Conservation (phyloP, 345 rosid species). For the Gynandropsis gynandra region DNA sequence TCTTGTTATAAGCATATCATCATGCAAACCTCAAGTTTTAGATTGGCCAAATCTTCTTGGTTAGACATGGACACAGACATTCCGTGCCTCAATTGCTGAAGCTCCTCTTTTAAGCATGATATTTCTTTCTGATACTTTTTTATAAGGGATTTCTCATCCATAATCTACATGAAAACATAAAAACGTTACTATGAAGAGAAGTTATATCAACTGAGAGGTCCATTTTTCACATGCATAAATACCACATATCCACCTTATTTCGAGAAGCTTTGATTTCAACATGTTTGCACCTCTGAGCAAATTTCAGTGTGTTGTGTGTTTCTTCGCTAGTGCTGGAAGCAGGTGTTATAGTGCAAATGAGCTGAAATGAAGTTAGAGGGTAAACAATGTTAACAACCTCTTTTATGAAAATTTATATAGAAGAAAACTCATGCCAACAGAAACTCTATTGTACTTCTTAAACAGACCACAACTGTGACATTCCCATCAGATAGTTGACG, state of each 20-base stretch:
- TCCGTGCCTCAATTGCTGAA: conserved; percentile 63
- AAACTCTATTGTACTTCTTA: conserved; percentile 11
- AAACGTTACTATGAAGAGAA: conserved; percentile 16
- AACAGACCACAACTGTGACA: conserved; percentile 11
- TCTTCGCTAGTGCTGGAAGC: conserved; percentile 97
- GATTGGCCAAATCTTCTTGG: conserved; percentile 76
- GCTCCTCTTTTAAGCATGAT: conserved; percentile 80
- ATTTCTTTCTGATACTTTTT: conserved; percentile 98
- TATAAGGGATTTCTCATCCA: conserved; percentile 95
- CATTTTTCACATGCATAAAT: conserved; percentile 2
- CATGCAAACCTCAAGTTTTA: conserved; percentile 64
- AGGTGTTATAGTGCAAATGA: conserved; percentile 97
- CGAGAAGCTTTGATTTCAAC: conserved; percentile 97
- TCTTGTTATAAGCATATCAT: conserved; percentile 10
- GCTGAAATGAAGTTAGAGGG: conserved; percentile 40
- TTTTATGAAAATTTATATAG: conserved; percentile 6
- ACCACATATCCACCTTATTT: conserved; percentile 60
- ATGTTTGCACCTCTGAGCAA: conserved; percentile 95
- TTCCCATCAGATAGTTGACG: conserved; percentile 4
- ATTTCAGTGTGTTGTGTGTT: conserved; percentile 96
- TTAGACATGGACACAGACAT: conserved; percentile 57
- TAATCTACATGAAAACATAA: conserved; percentile 44
- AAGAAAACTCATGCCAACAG: conserved; percentile 12
- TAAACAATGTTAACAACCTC: conserved; percentile 15
- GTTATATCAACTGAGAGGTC: conserved; percentile 2